A percentile compares a stretch with the other conserved stretches of the same genome.
Conservation (phyloP, 2,329 filamentous ascomycete species). For the Cladophialophora exuberans region DNA sequence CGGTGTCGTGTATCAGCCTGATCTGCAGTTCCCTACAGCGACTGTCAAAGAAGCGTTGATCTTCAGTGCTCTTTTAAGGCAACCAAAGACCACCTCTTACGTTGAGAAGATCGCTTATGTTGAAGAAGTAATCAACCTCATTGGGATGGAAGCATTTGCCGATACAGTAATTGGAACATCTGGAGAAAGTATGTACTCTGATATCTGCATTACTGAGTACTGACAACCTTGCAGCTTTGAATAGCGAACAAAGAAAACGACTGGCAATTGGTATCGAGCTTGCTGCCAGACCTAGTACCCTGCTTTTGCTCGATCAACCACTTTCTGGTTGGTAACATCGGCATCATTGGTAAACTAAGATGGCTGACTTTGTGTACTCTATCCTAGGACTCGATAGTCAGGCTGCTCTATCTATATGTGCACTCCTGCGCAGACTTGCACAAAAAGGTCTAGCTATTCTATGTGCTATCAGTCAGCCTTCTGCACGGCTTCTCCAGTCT, state of each 20-base stretch:
- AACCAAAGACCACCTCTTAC: slow-evolving; percentile 69
- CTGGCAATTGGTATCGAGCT: slow-evolving; percentile 92
- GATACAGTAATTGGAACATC: slow-evolving; percentile 66
- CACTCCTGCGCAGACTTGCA: slow-evolving; percentile 65
- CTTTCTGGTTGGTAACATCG: slow-evolving; percentile 49
- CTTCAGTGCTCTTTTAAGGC: slow-evolving; percentile 79
- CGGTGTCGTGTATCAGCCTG: slow-evolving; percentile 89
- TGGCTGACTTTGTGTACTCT: neutral
- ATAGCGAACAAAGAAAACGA: slow-evolving; percentile 69
- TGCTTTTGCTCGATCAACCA: slow-evolving; percentile 74
- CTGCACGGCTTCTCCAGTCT: slow-evolving; percentile 54
- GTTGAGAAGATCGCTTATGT: slow-evolving; percentile 85
- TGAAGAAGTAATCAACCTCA: slow-evolving; percentile 88
- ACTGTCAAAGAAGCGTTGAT: slow-evolving; percentile 83
- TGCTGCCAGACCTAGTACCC: slow-evolving; percentile 66
- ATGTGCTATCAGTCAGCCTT: slow-evolving; percentile 61
- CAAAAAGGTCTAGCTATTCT: slow-evolving; percentile 56
- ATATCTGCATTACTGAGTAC: neutral
- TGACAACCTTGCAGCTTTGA: slow-evolving; percentile 43
- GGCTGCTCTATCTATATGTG: slow-evolving; percentile 65
- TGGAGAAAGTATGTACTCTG: slow-evolving; percentile 57
- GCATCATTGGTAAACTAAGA: too few species aligned
- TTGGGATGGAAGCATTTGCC: slow-evolving; percentile 67
- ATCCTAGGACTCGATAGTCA: slow-evolving; percentile 65
- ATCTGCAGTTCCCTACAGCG: slow-evolving; percentile 79